Conservation (phyloP, 2,329 filamentous ascomycete species). For the Nemania sp. region DNA sequence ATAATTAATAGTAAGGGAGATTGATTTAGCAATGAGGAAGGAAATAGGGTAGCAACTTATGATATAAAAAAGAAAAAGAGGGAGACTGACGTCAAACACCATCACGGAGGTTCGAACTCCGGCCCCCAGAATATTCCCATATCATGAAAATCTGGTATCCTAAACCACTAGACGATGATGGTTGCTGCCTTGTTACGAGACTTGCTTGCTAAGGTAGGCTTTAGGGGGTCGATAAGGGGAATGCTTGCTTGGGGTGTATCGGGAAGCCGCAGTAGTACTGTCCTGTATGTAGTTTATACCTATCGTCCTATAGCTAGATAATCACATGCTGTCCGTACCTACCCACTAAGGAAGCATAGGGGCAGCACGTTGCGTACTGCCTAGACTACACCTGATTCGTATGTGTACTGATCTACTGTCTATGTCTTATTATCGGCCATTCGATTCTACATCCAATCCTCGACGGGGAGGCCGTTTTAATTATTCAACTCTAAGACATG, state of each 20-base stretch:
- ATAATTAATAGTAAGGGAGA: too few species aligned
- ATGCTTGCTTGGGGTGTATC: background rate
- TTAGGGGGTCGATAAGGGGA: background rate
- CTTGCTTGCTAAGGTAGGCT: background rate
- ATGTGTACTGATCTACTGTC: background rate
- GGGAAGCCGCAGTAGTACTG: background rate
- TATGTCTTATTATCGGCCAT: background rate
- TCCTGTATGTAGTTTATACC: too few species aligned
- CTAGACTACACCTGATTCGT: background rate
- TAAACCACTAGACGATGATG: slow-evolving; percentile 36
- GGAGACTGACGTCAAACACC: slow-evolving; percentile 9
- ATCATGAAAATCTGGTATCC: slow-evolving; percentile 35
- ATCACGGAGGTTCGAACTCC: slow-evolving; percentile 36
- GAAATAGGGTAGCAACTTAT: too few species aligned
- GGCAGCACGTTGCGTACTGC: background rate
- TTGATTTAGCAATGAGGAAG: too few species aligned
- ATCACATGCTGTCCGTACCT: background rate
- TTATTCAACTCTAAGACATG: background rate
- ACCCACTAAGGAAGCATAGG: background rate
- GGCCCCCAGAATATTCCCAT: slow-evolving; percentile 22
- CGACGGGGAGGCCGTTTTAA: background rate
- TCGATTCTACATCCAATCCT: background rate
- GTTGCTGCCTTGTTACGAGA: background rate
- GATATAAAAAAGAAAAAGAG: background rate
- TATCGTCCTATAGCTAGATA: background rate